Evolutionary conservation across 208 protist genomes (phyloP).

Genomic region (Leishmania lainsoni): DNA sequence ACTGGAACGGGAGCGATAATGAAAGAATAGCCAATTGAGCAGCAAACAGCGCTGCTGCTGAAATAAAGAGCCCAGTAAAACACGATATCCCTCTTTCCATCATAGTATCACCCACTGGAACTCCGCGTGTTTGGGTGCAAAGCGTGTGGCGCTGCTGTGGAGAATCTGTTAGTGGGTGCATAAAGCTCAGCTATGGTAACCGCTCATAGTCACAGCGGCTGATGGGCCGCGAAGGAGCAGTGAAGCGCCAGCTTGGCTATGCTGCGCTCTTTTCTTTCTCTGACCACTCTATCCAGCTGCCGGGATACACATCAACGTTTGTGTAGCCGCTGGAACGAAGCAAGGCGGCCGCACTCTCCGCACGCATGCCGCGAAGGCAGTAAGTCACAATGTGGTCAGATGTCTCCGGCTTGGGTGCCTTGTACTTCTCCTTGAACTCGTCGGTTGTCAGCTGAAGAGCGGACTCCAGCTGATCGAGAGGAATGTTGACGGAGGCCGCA

Average conservation of each 20-base stretch:
- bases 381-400: constrained; percentile 70
- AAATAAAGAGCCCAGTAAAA: background rate
- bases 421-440: constrained; percentile 50
- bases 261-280: constrained; percentile 34
- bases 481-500: constrained; percentile 56
- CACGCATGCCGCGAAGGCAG: constrained; percentile 57
- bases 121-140: background rate
- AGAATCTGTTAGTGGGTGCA: background rate
- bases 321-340: constrained; percentile 49
- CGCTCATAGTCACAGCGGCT: no score
- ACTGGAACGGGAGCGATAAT: background rate
- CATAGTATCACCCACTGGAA: background rate
- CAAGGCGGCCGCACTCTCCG: constrained; percentile 49
- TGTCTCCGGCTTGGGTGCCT: constrained; percentile 36
- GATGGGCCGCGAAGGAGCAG: background rate
- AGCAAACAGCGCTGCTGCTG: background rate
- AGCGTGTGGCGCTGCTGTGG: background rate
- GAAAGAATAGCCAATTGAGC: background rate
- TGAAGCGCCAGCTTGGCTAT: background rate
- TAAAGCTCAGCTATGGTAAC: background rate
- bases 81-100: background rate
- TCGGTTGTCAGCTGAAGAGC: constrained; percentile 45
- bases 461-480: constrained; percentile 56
- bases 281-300: constrained; percentile 81
- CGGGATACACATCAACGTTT: constrained; percentile 68